Base-by-base conservation (phyloP, 2,329 filamentous ascomycete genomes). In the Didymella pinodella region DNA sequence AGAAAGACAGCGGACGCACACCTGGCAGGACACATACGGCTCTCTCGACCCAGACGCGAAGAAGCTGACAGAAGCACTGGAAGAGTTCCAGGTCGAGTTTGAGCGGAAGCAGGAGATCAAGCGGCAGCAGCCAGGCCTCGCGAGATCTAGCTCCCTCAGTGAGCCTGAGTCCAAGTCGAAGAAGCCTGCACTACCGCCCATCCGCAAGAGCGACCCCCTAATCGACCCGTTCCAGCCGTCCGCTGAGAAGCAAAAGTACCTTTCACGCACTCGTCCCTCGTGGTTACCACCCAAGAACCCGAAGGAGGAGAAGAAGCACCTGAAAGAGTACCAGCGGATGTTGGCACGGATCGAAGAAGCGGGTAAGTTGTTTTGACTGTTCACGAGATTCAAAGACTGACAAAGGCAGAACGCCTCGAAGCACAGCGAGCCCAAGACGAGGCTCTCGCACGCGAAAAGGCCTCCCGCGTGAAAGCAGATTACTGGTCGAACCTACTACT, bases 231-330 rank as follows among this genome's bases (percentile, higher is more conserved):
- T 95, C 34, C 91, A 91, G 16, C 87, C 93, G 28, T 94, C 91
- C 45, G 93, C 91, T 75, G 91, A 95, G 77, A 95, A 95, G 75
- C 90, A 94, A 70, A 91, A 91, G 3, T 90, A 93, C 2, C 81
- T 95, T 22, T 92, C 90, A 25, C 84, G 92, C 18, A 95, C 71
- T 2, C 84, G 91, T 36, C 91, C 91, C 0, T 93, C 90, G 1
- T 95, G 92, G 92, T 81, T 95, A 2, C 91, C 92, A 0, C 91
- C 91, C 1, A 95, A 95, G 78, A 88, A 95, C 65, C 93, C 92
- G 2, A 90, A 90, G 53, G 95, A 99, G 77, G 95, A 99, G 79
- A 91, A 87, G 74, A 89, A 89, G 66, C 95, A 99, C 77, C 75
- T 99, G 65, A 93, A 86, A 70, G 88, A 95, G 74, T 95, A 93